Conservation (phyloP, 148 eudicot species). For the Chenopodium suecicum region DNA sequence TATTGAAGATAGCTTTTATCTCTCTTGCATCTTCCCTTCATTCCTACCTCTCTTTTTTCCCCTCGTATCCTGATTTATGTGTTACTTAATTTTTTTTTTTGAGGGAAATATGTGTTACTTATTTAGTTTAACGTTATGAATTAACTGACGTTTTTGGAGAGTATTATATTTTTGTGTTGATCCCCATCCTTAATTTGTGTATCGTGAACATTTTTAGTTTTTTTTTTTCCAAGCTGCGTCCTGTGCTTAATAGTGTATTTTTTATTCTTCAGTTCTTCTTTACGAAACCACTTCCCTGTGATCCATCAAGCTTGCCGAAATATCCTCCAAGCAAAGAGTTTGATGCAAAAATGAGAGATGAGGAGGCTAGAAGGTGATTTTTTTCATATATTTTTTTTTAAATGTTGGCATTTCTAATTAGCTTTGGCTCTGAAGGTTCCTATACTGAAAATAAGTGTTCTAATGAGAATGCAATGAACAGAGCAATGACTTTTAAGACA, state of each 20-base stretch:
- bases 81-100: neutral
- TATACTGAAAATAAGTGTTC: neutral
- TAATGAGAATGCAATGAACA: neutral
- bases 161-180: neutral
- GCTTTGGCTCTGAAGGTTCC: neutral
- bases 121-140: neutral
- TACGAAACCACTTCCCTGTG: conserved; percentile 79
- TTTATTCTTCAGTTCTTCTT: conserved; percentile 61
- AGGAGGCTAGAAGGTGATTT: conserved; percentile 78
- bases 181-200: neutral
- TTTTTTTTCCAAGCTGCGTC: neutral
- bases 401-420: conserved; percentile 15
- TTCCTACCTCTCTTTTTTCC: neutral
- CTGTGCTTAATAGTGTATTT: neutral
- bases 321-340: conserved; percentile 95
- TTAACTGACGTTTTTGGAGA: neutral
- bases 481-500: neutral
- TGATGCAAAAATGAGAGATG: conserved; percentile 83
- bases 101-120: too few relatives aligned
- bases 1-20: neutral
- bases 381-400: neutral
- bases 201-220: conserved; percentile 3
- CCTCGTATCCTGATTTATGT: neutral
- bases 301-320: conserved; percentile 78
- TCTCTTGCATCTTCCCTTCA: neutral